Percentiles rank a stretch among this genome's conserved stretches.
phyloP scores from a whole-genome alignment of 164 flowering plant species.

The Sextonia rubra region DNA sequence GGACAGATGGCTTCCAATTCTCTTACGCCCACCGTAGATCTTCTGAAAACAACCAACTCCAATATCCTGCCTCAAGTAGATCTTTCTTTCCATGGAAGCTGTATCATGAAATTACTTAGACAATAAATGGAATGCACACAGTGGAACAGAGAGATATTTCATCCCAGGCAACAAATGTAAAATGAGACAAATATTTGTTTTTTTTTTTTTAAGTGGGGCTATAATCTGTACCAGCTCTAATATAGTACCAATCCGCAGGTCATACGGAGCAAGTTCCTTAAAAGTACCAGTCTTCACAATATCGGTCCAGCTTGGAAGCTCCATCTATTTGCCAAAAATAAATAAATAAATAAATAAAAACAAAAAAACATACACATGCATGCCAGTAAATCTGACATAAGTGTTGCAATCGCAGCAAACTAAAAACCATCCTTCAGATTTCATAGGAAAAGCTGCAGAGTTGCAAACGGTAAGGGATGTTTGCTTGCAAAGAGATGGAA shows the following conservation, averaged over 20 bases:
- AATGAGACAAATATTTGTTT: no score
- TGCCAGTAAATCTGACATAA: no score
- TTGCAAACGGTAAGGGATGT: no score
- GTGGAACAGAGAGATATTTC: no score
- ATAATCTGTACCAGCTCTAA: slow-evolving; percentile 61
- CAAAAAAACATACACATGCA: no score
- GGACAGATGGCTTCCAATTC: slow-evolving; percentile 91
- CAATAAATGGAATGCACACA: no score
- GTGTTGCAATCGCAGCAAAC: no score
- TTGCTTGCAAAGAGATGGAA: no score
- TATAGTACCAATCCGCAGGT: slow-evolving; percentile 90
- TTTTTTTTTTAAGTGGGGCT: not conserved
- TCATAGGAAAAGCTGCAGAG: no score
- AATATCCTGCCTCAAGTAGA: slow-evolving; percentile 78
- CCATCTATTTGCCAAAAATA: slow-evolving; percentile 36
- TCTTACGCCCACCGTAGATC: slow-evolving; percentile 90
- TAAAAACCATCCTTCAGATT: no score
- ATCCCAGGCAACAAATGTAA: no score
- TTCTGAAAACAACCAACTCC: slow-evolving; percentile 89
- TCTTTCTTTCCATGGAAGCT: slow-evolving; percentile 74
- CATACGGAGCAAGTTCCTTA: slow-evolving; percentile 93
- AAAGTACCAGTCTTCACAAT: slow-evolving; percentile 75
- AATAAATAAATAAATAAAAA: not conserved
- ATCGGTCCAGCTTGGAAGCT: slow-evolving; percentile 84
- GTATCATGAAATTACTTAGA: slow-evolving; percentile 5